Base-by-base conservation (phyloP, 2,329 filamentous ascomycete genomes). In the Xylaria sp. region DNA sequence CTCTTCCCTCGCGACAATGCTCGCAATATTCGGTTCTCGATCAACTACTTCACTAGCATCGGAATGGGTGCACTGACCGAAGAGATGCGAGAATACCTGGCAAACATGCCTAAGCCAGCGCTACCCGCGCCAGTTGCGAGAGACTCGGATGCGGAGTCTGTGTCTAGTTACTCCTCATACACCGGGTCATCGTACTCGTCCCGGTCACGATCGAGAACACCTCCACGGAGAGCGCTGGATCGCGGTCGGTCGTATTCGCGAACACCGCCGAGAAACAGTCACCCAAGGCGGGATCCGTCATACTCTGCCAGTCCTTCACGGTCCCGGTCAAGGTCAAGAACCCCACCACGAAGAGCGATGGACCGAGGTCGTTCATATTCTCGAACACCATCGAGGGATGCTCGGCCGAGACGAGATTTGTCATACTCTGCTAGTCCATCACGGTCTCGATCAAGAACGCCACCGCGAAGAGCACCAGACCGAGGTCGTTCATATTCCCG, bases 41-140 rank as follows among this genome's bases (percentile, higher is more conserved):
- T 99, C 87, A 99, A 99, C 79, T 99, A 97, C 83, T 98, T 99
- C 76, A 99, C 95, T 9, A 95, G 93, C 71, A 96, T 99, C 71
- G 93, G 93, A 60, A 96, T 99, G 91, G 95, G 95, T 74, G 87
- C 87, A 23, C 84, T 99, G 64, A 99, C 95, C 1, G 95, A 99
- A 74, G 91, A 93, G 68, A 96, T 97, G 92, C 89, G 95, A 76
- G 92, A 96, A 72, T 88, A 90, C 73, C 83, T 99, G 58, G 90
- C 93, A 75, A 97, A 93, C 72, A 87, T 96, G 77, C 93, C 93
- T 11, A 95, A 96, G 74, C 93, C 93, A 2, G 84, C 90, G 1
- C 80, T 91, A 23, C 90, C 91, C 5, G 87, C 92, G 1, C 80
- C 91, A 1, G 82, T 81, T 1, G 80, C 77, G 8, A 80, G 81